A percentile compares a stretch with the other conserved stretches of the same genome.
Conservation (phyloP, 2,329 filamentous ascomycete genomes). For the Berkeleyomyces rouxiae region DNA sequence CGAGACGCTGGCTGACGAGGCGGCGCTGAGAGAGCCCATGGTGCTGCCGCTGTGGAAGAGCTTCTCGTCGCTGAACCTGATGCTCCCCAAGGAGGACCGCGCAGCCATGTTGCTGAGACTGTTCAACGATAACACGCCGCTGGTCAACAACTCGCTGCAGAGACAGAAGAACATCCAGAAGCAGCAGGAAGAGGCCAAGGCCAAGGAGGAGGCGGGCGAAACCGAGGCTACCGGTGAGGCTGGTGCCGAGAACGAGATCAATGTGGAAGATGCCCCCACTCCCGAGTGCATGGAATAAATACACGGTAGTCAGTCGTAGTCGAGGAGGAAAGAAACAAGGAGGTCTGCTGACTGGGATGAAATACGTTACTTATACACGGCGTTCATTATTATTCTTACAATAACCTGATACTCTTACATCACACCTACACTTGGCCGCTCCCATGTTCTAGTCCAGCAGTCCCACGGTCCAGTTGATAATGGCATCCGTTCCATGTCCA, state of each 20-base stretch:
- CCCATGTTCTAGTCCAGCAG: slow-evolving; percentile 37
- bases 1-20: slow-evolving; percentile 14
- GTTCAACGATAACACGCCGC: slow-evolving; percentile 74
- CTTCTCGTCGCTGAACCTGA: slow-evolving; percentile 79
- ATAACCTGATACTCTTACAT: not conserved
- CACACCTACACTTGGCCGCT: not conserved
- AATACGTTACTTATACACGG: not conserved
- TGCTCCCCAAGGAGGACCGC: slow-evolving; percentile 95
- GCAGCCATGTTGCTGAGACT: slow-evolving; percentile 80
- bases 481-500: slow-evolving; percentile 62
- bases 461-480: slow-evolving; percentile 56
- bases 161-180: slow-evolving; percentile 27
- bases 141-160: slow-evolving; percentile 52
- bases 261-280: slow-evolving; percentile 24
- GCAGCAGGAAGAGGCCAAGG: slow-evolving; percentile 21
- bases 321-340: not conserved
- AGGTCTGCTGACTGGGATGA: not conserved
- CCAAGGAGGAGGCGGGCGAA: slow-evolving; percentile 18
- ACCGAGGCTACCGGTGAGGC: slow-evolving; percentile 15
- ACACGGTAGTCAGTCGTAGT: not conserved
- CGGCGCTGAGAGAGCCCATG: slow-evolving; percentile 55
- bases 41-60: slow-evolving; percentile 90
- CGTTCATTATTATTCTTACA: slow-evolving; percentile 5
- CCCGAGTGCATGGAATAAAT: slow-evolving; percentile 18
- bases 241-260: slow-evolving; percentile 17